Evolutionary conservation across 2,329 filamentous ascomycete genomes (phyloP), one percentile per base, ranked within the genome.

Genomic region (Colletotrichum gloeosporioides): DNA sequence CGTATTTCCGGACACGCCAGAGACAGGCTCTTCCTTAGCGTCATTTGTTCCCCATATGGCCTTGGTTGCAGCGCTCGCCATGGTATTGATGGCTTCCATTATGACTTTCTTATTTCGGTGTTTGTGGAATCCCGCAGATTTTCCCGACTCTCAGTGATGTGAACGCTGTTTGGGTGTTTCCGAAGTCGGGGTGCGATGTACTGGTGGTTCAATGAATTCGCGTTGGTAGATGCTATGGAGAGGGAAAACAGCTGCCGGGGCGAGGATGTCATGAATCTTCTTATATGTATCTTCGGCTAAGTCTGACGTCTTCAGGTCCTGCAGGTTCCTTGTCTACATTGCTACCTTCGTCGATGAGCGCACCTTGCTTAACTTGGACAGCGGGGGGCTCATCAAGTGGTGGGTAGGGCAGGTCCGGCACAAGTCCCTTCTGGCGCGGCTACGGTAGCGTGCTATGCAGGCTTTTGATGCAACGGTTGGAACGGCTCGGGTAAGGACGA

Each of bases 1-100:
- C 6, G 94, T 93, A 82, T 93, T 87, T 53, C 95, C 95, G 73
- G 89, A 87, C 68, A 91, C 87, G 27, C 95, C 95, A 25, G 94
- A 94, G 61, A 96, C 84, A 22, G 95, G 95, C 85, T 98, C 95
- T 63, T 85, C 82, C 62, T 83, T 80, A 29, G 82, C 72, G 32
- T 84, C 79, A 86, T 84, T 85, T 78, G 80, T 85, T 79, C 87
- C 86, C 85, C 85, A 89, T 72, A 88, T 85, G 36, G 82, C 85
- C 72, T 84, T 87, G 68, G 82, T 84, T 55, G 86, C 87, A 8
- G 84, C 83, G 3, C 81, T 81, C 18, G 83, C 88, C 69, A 92
- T 85, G 82, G 88, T 90, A 83, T 87, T 92, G 79, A 95, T 87
- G 39, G 92, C 90, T 76, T 95, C 93, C 92, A 95, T 94, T 62